Conservation (phyloP, 2,329 filamentous ascomycete species). For the Alternaria incomplexa region DNA sequence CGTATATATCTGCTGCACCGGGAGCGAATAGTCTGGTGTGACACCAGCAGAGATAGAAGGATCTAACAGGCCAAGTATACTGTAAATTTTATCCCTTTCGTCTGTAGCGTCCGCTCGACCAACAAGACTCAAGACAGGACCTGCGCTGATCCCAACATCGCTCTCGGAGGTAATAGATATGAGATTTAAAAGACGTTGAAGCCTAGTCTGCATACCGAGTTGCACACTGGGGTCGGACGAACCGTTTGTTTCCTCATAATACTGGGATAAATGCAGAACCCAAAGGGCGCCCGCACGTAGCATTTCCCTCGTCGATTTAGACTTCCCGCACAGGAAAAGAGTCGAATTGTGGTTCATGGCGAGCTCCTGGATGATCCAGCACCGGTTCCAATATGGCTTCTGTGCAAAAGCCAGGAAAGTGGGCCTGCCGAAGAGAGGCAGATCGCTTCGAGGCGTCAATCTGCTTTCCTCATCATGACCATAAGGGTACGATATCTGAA, state of each 20-base stretch:
- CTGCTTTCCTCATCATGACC: no score
- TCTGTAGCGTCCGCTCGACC: neutral
- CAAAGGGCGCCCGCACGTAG: fast-evolving
- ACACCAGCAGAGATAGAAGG: neutral
- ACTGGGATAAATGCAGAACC: no score
- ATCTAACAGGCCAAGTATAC: neutral
- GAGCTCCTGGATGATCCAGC: neutral
- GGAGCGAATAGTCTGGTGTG: neutral
- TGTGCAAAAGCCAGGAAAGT: neutral
- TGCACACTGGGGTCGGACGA: no score
- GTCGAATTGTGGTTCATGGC: neutral
- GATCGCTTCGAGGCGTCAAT: no score
- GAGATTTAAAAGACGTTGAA: no score
- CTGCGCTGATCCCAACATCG: no score
- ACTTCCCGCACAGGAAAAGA: neutral
- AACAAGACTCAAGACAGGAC: no score
- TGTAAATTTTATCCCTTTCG: neutral
- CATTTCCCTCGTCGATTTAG: neutral
- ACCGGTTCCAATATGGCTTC: neutral
- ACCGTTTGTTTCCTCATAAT: no score
- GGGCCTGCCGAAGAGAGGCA: no score
- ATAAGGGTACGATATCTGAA: no score
- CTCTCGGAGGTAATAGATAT: neutral
- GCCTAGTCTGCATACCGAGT: no score
- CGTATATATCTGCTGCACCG: neutral